Base-by-base conservation (phyloP, 345 rosid species). In the Melaleuca alternifolia region DNA sequence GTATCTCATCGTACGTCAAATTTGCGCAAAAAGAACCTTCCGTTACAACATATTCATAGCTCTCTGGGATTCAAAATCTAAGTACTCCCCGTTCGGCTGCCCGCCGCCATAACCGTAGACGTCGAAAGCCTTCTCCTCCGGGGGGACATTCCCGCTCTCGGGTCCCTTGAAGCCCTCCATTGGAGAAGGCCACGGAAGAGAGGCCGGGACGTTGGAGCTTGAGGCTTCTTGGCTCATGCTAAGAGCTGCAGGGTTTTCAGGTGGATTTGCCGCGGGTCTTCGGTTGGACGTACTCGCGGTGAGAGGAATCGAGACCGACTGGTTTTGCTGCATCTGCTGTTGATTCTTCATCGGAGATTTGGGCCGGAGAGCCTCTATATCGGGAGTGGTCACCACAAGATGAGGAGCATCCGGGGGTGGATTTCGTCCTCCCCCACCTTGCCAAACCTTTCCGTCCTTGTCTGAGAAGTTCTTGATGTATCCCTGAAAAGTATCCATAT, bases 311-410 rank as follows among this genome's bases (percentile, higher is more conserved):
- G 96, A 87, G 10, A 91, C 57, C 48, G 98, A 92, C 54, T 92
- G 94, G 59, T 57, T 77, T 83, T 92, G 95, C 90, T 92, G 94
- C 88, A 89, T 62, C 87, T 94, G 96, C 87, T 95, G 98, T 92
- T 97, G 99, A 90, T 95, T 96, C 94, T 97, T 97, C 97, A 95
- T 93, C 1, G 99, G 99, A 18, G 99, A 98, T 85, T 94, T 96
- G 65, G 99, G 99, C 18, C 99, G 94, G n/a, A 97, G 91, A 5
- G 94, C 48, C 90, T 97, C 98, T 46, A 97, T 95, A 61, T 97
- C 99, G 0, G 98, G 95, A 75, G 98, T 96, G 26, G 99, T 96
- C 57, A 94, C 87, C 16, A 96, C 95, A 6, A 97, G 96, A 90
- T 96, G 99, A 37, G 97, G 93, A 48, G 99, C 96, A 16, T 94